Evolutionary conservation across 768 basidiomycete species (phyloP).

Genomic region (Scleroderma bovista): DNA sequence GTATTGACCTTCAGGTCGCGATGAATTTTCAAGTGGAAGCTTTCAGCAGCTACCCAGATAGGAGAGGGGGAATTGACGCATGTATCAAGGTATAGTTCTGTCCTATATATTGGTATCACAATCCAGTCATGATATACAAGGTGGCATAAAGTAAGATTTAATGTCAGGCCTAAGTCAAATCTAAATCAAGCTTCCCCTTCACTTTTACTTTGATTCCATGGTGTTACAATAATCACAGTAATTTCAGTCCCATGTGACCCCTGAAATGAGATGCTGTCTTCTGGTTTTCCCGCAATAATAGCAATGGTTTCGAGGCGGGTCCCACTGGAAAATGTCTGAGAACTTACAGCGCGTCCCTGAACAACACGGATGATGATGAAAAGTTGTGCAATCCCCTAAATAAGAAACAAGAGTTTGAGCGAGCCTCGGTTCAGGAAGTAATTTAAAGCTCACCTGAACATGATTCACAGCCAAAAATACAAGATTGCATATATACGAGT

Average conservation of each 20-base stretch:
- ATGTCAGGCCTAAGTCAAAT: too few species aligned
- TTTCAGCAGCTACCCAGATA: too few species aligned
- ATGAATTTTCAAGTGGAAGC: too few species aligned
- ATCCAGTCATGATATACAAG: too few species aligned
- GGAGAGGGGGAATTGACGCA: too few species aligned
- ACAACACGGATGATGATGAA: slow-evolving; percentile 34
- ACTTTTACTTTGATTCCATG: background rate
- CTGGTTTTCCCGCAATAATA: background rate
- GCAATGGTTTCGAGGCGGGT: background rate
- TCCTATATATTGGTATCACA: too few species aligned
- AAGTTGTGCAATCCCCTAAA: slow-evolving; percentile 29
- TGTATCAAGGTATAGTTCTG: too few species aligned
- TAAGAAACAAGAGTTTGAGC: background rate
- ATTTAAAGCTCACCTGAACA: slow-evolving; percentile 19
- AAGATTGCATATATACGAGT: slow-evolving; percentile 25
- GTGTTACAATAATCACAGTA: background rate
- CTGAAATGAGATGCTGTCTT: background rate
- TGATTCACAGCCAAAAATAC: slow-evolving; percentile 30
- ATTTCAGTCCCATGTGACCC: background rate
- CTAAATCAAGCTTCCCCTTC: background rate
- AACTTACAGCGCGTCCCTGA: slow-evolving; percentile 19
- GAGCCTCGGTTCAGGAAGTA: background rate
- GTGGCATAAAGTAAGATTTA: too few species aligned
- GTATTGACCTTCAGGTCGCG: too few species aligned
- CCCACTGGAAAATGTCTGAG: background rate